Base-by-base conservation (phyloP, 169 alveolate species). In the Cryptosporidium bovis region DNA sequence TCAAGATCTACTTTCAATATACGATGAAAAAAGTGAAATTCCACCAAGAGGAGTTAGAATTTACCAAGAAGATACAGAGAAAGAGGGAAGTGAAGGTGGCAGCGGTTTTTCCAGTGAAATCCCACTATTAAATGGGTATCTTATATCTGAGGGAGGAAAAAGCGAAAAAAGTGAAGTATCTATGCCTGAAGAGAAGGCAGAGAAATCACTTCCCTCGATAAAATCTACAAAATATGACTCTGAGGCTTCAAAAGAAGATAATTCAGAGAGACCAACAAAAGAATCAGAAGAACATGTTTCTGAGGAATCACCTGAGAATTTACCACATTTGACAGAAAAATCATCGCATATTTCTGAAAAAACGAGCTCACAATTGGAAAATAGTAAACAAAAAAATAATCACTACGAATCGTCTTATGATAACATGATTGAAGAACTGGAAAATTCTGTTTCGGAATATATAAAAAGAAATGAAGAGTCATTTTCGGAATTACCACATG, bases 361-460 rank as follows among this genome's bases (percentile, higher is more conserved):
- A 40, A 8, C 1, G 0, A 40, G 48, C 48, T 40, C 48, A 0
- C 13, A 40, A 40, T 40, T 8, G 10, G 48, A 40, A 8, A 40
- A 40, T 3, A 40, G 48, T 40, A 53, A 13, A 53, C 29, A 16
- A 53, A 16, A 56, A 33, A 55, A 69, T 16, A 69, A 51, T 20
- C 65, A 69, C 24, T 69, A 53, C 31, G 83, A 69, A 31, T 60
- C 83, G 8, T 69, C 83, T 5, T 51, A 69, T 56, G 83, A 69
- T 2, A 33, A 51, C 6, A 33, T 24, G 7, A 31, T 69, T 16
- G 83, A 69, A n/a, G 83, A 53, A 15, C 24, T 69, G 50, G 83
- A 69, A 27, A 34, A 53, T 15, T 69, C 83, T 2, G n/a, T 69
- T 69, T 34, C 66, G 2, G 67, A 56, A n/a, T 69, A 69, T 36